A percentile compares a stretch with the other conserved stretches of the same genome.
Evolutionary conservation across 208 protist species (phyloP).

Genomic region (Leishmania tropica): DNA sequence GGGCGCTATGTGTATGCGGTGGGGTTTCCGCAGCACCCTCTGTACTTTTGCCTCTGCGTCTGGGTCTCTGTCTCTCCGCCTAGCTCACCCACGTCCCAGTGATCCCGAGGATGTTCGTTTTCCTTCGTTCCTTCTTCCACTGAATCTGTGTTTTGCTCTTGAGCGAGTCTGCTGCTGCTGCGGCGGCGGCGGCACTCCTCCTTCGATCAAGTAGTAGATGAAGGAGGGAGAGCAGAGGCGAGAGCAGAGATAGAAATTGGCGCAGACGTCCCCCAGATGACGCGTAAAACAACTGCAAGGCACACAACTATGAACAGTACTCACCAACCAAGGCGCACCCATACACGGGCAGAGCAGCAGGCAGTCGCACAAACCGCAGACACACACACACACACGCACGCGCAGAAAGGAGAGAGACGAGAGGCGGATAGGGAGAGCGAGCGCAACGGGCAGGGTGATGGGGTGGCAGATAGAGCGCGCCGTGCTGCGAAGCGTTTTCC

Average conservation of each 20-base stretch:
- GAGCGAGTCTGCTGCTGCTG: background rate
- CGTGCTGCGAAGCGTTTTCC: background rate
- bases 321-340: background rate
- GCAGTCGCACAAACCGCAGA: background rate
- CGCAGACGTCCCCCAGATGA: background rate
- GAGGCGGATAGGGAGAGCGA: background rate
- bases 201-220: background rate
- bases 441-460: background rate
- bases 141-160: background rate
- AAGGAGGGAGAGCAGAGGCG: background rate
- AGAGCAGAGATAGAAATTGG: background rate
- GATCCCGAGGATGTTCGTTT: background rate
- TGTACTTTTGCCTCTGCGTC: background rate
- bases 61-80: background rate
- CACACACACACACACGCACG: no score
- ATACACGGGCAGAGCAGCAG: background rate
- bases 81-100: background rate
- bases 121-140: background rate
- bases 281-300: background rate
- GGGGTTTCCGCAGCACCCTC: background rate
- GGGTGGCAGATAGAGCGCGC: background rate
- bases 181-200: background rate
- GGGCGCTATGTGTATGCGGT: background rate
- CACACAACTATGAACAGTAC: background rate
- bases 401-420: background rate